Evolutionary conservation across 441 rosid species (phyloP), one percentile per base, ranked within the genome.

Genomic region (Corymbia citriodora): DNA sequence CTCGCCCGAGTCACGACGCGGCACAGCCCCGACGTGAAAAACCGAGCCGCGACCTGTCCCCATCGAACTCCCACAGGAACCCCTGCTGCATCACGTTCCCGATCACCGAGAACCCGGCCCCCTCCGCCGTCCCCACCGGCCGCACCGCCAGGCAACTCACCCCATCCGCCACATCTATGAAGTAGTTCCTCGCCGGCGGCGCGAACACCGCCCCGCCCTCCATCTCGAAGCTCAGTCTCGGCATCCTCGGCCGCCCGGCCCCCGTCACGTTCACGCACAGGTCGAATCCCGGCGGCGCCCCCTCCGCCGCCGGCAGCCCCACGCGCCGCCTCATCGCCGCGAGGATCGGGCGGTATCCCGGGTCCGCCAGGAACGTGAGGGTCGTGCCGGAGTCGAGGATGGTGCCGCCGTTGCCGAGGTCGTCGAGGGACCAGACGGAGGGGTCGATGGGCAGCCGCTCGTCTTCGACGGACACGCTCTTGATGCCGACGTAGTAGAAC

Each of bases 21-120:
- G 83, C 94, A 81, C 99, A 97, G 27, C 97, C 97, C 17, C 92
- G 95, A 54, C 96, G 98, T 90, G 98, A 93, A 91, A 96, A 96
- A 59, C 98, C 98, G 89, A 97, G 93, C 95, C 94, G 92, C 87
- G 98, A 96, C 90, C 90, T 91, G 91, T 94, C 97, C 74, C 93
- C 93, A 87, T 96, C 98, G 87, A 96, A 96, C 92, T 96, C 98
- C 85, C 96, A 92, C 93, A 97, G 91, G 90, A 91, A 97, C n/a
- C 99, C 99, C 94, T 97, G 99, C 87, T 97, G 99, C 99, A 96
- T 96, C 89, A 97, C 93, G 91, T 97, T 97, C 92, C 99, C 99
- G 9, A 97, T 93, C 92, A 96, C 99, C 83, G 97, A 94, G 50
- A 94, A 92, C 90, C 96, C 96, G 14, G 91, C 91, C 68, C 87